Evolutionary conservation across 208 protist species (phyloP).

Genomic region (Leishmania major): DNA sequence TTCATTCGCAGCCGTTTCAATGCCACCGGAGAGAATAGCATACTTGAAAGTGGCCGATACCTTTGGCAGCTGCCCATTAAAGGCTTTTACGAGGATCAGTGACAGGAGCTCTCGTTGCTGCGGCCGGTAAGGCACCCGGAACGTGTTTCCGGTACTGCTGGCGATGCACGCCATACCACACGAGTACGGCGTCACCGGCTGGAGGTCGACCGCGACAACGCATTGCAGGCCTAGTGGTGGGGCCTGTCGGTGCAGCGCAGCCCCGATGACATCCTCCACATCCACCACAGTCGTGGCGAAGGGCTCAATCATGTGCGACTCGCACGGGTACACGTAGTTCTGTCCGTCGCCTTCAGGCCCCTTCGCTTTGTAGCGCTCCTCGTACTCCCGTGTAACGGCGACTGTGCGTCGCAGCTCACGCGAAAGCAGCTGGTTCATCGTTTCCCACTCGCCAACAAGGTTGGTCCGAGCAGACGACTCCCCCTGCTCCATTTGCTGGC

Average conservation of each 20-base stretch:
- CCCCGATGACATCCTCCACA: conserved; percentile 69
- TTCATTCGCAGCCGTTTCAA: conserved; percentile 67
- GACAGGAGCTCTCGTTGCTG: conserved; percentile 73
- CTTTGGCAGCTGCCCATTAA: conserved; percentile 70
- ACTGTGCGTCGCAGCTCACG: conserved; percentile 65
- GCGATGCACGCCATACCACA: conserved; percentile 72
- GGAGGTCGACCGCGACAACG: conserved; percentile 80
- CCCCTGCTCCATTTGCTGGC: conserved; percentile 64
- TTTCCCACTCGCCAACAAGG: conserved; percentile 62
- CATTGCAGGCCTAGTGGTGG: conserved; percentile 70
- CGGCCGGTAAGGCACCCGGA: conserved; percentile 74
- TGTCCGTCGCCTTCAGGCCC: conserved; percentile 25
- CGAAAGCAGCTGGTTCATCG: conserved; percentile 56
- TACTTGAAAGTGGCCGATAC: conserved; percentile 67
- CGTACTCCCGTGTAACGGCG: conserved; percentile 62
- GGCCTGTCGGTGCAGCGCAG: conserved; percentile 57
- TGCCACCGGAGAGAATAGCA: conserved; percentile 75
- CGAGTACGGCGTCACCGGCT: conserved; percentile 70
- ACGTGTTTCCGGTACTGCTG: conserved; percentile 82
- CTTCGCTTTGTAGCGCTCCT: conserved; percentile 56
- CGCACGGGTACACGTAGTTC: conserved; percentile 66
- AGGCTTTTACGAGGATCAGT: conserved; percentile 60
- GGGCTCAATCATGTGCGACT: conserved; percentile 66
- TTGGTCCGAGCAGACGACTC: conserved; percentile 41
- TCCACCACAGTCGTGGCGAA: conserved; percentile 62